Evolutionary conservation across 352 stramenopile species (phyloP), one percentile per base, ranked within the genome.

Genomic region (Globisporangium alternatum): DNA sequence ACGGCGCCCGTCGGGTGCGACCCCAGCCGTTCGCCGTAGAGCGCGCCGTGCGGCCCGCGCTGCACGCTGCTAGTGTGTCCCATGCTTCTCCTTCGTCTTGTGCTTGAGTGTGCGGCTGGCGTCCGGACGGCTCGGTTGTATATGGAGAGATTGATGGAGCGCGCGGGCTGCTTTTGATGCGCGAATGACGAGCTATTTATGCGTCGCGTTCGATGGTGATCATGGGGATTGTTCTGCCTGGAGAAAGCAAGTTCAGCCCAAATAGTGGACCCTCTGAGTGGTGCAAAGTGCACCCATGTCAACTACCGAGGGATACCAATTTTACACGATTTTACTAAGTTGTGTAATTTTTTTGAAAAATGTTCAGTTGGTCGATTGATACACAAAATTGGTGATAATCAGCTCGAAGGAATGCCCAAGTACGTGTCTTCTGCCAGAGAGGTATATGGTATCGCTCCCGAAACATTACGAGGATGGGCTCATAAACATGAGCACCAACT

Each of bases 31-130:
- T 92, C 85, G 43, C 83, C 85, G 69, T 94, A 91, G 22, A 92
- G 66, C 55, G 75, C 75, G 25, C 69, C 56, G 35, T 59, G 55
- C 21, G 59, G 41, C 8, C 66, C 63, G 43, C 79, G 72, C 64
- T 91, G 76, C 15, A 92, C 77, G 73, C 85, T 91, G 33, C 80
- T 80, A 9, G 83, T 85, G 71, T 92, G 82, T 9, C 85, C 85
- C 85, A 94, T 94, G 12, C 17, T 43, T 13, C 0, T 28, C 5
- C 5, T 21, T 10, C 12, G 21, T 8, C 28, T 28, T 10, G 13
- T n/a, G 57, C 21, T n/a, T 37, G 25, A 28, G 25, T 2, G 25
- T 28, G 13, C 52, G 60, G 13, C 30, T n/a, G 9, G 10, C 5
- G 25, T 9, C 31, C 6, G 39, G 22, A 19, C 31, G 33, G 49